These are phyloP conservation scores for Exophiala mesophila DNA, from an alignment of 2,329 filamentous ascomycete genomes.

Conservation along the genomic window DNA sequence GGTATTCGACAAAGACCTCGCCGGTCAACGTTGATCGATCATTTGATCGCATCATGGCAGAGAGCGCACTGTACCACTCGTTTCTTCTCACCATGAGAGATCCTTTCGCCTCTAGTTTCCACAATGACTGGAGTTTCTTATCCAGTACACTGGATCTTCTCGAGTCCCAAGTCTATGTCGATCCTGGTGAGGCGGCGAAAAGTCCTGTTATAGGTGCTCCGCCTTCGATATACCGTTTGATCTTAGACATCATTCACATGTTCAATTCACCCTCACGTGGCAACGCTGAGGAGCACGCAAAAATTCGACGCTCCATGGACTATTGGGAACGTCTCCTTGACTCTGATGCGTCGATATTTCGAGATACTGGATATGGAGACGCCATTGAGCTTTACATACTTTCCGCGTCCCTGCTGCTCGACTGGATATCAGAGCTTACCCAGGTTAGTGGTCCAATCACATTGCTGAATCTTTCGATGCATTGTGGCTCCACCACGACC, in stretches of 20 bases:
- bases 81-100: constrained; percentile 3
- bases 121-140: background rate
- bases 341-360: background rate
- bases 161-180: background rate
- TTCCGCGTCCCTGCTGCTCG: constrained; percentile 2
- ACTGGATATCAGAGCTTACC: background rate
- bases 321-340: constrained; percentile 1
- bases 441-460: background rate
- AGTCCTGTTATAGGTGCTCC: constrained; percentile 6
- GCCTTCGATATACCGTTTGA: background rate
- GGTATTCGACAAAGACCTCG: background rate
- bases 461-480: background rate
- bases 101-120: background rate
- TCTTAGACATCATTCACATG: background rate
- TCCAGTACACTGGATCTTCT: background rate
- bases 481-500: background rate
- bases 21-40: background rate
- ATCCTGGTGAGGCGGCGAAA: background rate
- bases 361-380: background rate
- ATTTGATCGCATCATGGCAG: constrained; percentile 4
- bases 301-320: background rate
- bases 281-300: background rate
- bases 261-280: background rate
- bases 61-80: constrained; percentile 6
- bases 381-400: constrained; percentile 2